Percentiles rank a stretch among this genome's conserved stretches.
phyloP scores from a whole-genome alignment of 257 asterid genomes.

The Buddleja alternifolia region DNA sequence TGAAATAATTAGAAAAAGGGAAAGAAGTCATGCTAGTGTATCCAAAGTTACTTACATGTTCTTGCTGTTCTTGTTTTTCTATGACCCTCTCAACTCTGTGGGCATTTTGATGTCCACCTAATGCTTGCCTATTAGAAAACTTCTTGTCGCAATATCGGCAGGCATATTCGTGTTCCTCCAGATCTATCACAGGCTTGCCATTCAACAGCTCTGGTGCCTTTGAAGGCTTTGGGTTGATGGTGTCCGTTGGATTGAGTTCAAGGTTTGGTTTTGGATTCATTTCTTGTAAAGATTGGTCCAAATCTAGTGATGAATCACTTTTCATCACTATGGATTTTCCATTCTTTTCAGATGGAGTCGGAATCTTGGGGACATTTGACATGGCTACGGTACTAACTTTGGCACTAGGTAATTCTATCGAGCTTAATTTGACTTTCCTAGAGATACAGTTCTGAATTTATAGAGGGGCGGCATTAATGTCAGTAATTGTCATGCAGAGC shows the following conservation, averaged over 20 bases:
- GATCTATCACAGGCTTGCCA: background rate
- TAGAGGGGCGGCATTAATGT: slow-evolving; percentile 28
- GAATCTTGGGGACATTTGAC: background rate
- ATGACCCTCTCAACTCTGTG: slow-evolving; percentile 32
- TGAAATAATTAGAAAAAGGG: slow-evolving; percentile 20
- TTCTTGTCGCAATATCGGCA: slow-evolving; percentile 34
- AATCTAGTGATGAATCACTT: slow-evolving; percentile 18
- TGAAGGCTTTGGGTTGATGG: background rate
- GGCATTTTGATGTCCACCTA: slow-evolving; percentile 42
- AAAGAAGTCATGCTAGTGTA: slow-evolving; percentile 14
- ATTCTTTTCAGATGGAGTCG: background rate
- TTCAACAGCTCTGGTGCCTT: slow-evolving; percentile 10
- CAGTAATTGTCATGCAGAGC: background rate
- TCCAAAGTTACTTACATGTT: background rate
- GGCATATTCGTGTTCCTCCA: slow-evolving; percentile 21
- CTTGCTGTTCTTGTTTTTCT: slow-evolving; percentile 4
- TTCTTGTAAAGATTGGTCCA: slow-evolving; percentile 24
- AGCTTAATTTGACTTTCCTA: slow-evolving; percentile 20
- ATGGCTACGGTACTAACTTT: slow-evolving; percentile 21
- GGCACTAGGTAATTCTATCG: slow-evolving; percentile 1
- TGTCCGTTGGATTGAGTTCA: background rate
- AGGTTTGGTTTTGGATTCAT: background rate
- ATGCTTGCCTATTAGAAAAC: slow-evolving; percentile 36
- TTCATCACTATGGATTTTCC: slow-evolving; percentile 2
- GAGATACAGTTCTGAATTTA: slow-evolving; percentile 20